Evolutionary conservation across 768 basidiomycete species (phyloP).

Genomic region (Hygrophoropsis aurantiaca): DNA sequence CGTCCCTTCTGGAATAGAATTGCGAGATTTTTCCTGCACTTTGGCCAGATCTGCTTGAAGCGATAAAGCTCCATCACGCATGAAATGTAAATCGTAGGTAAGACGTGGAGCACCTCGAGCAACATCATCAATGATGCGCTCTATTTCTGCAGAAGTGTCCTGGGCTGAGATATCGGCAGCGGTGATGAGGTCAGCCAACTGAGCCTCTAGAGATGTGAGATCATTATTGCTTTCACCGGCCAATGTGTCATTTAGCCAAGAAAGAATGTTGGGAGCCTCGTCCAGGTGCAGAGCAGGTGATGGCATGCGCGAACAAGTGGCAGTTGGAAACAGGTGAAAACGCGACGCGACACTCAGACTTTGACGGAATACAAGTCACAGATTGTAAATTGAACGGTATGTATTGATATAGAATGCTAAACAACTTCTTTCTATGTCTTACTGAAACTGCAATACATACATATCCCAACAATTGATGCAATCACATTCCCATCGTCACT

Average conservation of each 20-base stretch:
- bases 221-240: conserved; percentile 36
- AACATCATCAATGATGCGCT: conserved; percentile 89
- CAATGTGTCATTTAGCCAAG: conserved; percentile 74
- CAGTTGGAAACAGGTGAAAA: too few species aligned
- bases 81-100: conserved; percentile 95
- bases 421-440: not conserved
- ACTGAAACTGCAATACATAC: not conserved
- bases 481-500: not conserved
- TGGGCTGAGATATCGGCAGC: conserved; percentile 84
- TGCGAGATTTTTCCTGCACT: conserved; percentile 55
- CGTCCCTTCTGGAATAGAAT: conserved; percentile 56
- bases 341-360: too few species aligned
- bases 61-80: conserved; percentile 85
- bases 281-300: conserved; percentile 56
- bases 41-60: conserved; percentile 66
- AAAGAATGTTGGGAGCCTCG: conserved; percentile 56
- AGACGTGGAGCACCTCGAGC: conserved; percentile 88
- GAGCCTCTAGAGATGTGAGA: conserved; percentile 65
- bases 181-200: conserved; percentile 72
- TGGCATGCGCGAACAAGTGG: too few species aligned
- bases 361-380: too few species aligned
- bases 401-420: conserved; percentile 5
- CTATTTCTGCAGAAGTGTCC: conserved; percentile 85
- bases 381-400: conserved; percentile 18
- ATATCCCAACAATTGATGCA: not conserved